Conservation (phyloP, 306 rosid species). For the Quercus berberidifolia region DNA sequence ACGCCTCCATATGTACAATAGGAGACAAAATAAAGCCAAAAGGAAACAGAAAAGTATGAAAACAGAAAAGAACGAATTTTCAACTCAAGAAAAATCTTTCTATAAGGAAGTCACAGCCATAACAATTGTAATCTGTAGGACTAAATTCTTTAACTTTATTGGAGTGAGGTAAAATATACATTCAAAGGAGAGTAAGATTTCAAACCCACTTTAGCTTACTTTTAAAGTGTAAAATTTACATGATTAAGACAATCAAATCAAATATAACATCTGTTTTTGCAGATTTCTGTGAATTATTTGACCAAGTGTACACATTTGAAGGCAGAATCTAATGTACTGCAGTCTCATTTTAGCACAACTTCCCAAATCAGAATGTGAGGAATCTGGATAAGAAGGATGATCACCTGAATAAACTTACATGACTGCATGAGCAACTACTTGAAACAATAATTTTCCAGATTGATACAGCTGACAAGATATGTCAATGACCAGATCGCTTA, state of each 20-base stretch:
- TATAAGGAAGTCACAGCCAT: not conserved
- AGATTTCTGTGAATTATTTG: not conserved
- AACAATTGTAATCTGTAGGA: not conserved
- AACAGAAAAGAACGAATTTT: not conserved
- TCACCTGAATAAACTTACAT: not conserved
- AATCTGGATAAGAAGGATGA: not conserved
- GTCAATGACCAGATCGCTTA: not conserved
- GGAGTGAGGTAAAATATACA: no score
- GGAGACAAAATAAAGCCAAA: not conserved
- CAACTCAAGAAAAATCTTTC: not conserved
- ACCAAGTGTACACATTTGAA: not conserved
- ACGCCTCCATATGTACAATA: no score
- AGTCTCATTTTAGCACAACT: not conserved
- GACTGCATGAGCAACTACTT: not conserved
- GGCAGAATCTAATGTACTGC: not conserved
- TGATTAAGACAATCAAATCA: not conserved
- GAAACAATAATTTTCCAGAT: not conserved
- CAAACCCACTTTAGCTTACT: no score
- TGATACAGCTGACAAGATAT: constrained; percentile 4
- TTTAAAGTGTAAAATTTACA: no score
- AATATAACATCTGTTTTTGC: not conserved
- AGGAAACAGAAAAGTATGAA: not conserved
- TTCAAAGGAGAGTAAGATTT: no score
- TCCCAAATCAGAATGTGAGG: not conserved
- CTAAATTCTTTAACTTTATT: no score